Conservation (phyloP, 2,329 filamentous ascomycete genomes). For the Clonostachys rosea region DNA sequence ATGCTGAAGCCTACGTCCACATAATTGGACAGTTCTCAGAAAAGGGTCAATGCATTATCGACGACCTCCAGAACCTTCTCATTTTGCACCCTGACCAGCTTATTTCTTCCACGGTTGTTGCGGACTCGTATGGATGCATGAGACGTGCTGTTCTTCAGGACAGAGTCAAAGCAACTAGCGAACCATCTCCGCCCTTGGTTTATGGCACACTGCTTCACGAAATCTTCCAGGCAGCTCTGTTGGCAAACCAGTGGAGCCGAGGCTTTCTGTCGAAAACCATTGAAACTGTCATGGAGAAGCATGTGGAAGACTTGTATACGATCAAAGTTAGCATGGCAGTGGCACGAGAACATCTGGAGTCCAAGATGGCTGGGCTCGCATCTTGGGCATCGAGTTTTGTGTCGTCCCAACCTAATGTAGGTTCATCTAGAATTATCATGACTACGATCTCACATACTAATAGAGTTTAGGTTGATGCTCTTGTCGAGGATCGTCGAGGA, state of each 20-base stretch:
- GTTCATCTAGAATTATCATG: slow-evolving; percentile 8
- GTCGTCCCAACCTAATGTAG: slow-evolving; percentile 61
- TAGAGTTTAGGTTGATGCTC: slow-evolving; percentile 52
- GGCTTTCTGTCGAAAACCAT: slow-evolving; percentile 64
- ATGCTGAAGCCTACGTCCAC: slow-evolving; percentile 74
- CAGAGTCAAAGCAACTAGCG: slow-evolving; percentile 84
- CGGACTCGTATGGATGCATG: slow-evolving; percentile 91
- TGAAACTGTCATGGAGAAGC: slow-evolving; percentile 63
- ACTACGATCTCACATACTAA: slow-evolving; percentile 16
- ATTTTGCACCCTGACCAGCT: slow-evolving; percentile 94
- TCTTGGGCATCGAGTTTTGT: slow-evolving; percentile 84
- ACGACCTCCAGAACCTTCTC: slow-evolving; percentile 78
- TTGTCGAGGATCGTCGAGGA: slow-evolving; percentile 76
- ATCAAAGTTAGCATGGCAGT: slow-evolving; percentile 71
- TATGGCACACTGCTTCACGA: slow-evolving; percentile 95
- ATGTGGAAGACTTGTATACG: slow-evolving; percentile 85
- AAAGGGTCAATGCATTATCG: slow-evolving; percentile 71
- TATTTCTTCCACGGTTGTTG: slow-evolving; percentile 89
- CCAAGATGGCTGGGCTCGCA: slow-evolving; percentile 77
- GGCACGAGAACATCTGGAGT: slow-evolving; percentile 74
- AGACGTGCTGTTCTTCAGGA: slow-evolving; percentile 91
- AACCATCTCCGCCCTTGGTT: slow-evolving; percentile 73
- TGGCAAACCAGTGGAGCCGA: slow-evolving; percentile 75
- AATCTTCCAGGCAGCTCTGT: slow-evolving; percentile 86
- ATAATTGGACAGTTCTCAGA: slow-evolving; percentile 73